A percentile compares a stretch with the other conserved stretches of the same genome.
These are phyloP conservation scores for Hypoxylon rubiginosum DNA, from an alignment of 2,329 filamentous ascomycete species.

Conservation along the genomic window DNA sequence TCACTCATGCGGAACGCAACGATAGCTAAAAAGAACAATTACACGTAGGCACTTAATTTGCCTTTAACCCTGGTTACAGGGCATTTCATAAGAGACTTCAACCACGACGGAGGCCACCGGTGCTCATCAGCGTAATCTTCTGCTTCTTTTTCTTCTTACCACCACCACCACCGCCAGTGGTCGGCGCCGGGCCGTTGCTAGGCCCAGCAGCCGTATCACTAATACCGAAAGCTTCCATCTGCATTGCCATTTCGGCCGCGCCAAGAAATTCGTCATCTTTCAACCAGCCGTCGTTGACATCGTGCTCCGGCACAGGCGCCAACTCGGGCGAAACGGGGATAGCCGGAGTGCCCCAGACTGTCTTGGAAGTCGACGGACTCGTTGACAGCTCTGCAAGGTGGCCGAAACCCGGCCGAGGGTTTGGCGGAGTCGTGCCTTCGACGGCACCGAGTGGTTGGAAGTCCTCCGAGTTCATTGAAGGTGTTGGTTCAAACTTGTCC, in stretches of 20 bases:
- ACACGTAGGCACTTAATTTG: conserved; percentile 1
- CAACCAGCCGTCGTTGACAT: conserved; percentile 84
- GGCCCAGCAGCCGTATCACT: conserved; percentile 46
- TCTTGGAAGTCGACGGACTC: conserved; percentile 80
- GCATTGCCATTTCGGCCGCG: conserved; percentile 70
- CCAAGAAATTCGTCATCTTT: conserved; percentile 82
- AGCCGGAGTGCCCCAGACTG: conserved; percentile 91
- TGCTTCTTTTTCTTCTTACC: conserved; percentile 79
- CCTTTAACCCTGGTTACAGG: not conserved
- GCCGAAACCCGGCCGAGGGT: conserved; percentile 72
- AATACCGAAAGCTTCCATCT: conserved; percentile 68
- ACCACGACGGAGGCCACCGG: conserved; percentile 62
- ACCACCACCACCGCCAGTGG: conserved; percentile 54
- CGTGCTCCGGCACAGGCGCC: conserved; percentile 55
- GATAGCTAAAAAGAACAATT: not conserved
- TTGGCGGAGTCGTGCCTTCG: conserved; percentile 66
- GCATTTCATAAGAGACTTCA: conserved; percentile 20
- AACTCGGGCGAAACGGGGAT: conserved; percentile 72
- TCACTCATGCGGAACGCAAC: conserved; percentile 3
- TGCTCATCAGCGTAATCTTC: conserved; percentile 80
- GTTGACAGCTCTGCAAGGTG: conserved; percentile 83
- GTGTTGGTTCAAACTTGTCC: conserved; percentile 56
- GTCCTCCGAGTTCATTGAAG: conserved; percentile 68
- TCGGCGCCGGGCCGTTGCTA: conserved; percentile 31
- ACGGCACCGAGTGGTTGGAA: conserved; percentile 73